A percentile compares a stretch with the other conserved stretches of the same genome.
phyloP scores from a whole-genome alignment of 768 basidiomycete genomes.

The Lentinula sp. region DNA sequence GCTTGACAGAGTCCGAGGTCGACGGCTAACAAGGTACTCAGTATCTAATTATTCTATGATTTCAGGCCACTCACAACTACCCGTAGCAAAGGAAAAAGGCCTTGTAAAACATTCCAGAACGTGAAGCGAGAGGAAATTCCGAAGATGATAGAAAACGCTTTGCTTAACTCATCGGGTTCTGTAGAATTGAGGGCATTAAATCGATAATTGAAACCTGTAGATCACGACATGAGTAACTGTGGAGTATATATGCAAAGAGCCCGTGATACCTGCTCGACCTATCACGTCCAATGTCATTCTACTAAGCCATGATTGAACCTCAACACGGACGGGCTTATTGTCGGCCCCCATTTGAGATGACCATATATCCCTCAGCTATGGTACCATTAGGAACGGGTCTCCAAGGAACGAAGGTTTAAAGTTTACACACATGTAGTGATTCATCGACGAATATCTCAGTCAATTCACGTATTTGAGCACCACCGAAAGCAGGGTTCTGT shows the following conservation, averaged over 20 bases:
- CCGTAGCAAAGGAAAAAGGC: too few species aligned
- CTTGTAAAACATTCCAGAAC: not conserved
- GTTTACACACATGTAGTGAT: slow-evolving; percentile 20
- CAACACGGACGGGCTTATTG: slow-evolving; percentile 3
- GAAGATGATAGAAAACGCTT: slow-evolving; percentile 26
- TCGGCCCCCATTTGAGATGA: slow-evolving; percentile 13
- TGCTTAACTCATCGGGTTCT: slow-evolving; percentile 22
- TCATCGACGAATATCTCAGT: slow-evolving; percentile 32
- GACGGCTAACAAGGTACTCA: too few species aligned
- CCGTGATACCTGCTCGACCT: slow-evolving; percentile 27
- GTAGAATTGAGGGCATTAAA: slow-evolving; percentile 25
- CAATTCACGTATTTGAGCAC: slow-evolving; percentile 31
- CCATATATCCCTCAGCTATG: slow-evolving; percentile 29
- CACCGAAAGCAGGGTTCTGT: slow-evolving; percentile 42
- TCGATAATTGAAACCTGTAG: slow-evolving; percentile 30
- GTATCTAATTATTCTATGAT: too few species aligned
- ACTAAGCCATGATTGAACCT: slow-evolving; percentile 24
- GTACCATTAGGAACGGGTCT: not conserved
- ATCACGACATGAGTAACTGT: not conserved
- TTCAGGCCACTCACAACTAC: too few species aligned
- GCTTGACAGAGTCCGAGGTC: too few species aligned
- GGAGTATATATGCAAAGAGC: not conserved
- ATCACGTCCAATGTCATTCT: slow-evolving; percentile 35
- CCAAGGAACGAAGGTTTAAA: not conserved
- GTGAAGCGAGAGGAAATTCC: not conserved